Conservation (phyloP, 192 early-diverging fungal species). For the Podila horticola region DNA sequence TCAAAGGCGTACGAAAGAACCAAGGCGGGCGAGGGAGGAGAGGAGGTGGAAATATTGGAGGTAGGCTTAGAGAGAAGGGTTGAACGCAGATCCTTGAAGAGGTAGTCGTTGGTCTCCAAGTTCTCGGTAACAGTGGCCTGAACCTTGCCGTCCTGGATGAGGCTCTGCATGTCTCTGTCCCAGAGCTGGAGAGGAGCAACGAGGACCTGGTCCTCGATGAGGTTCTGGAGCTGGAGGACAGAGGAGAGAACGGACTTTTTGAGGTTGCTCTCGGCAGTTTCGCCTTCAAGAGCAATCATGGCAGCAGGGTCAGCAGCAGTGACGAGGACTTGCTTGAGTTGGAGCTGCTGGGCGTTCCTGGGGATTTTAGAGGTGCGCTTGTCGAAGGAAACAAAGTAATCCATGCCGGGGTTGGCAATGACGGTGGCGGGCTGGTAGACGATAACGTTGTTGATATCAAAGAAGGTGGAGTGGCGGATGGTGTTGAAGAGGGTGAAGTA, state of each 20-base stretch:
- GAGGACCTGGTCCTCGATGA: constrained; percentile 50
- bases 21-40: constrained; percentile 26
- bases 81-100: constrained; percentile 49
- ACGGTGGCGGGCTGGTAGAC: constrained; percentile 58
- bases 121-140: constrained; percentile 47
- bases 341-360: constrained; percentile 56
- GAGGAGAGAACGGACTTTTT: constrained; percentile 55
- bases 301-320: constrained; percentile 22
- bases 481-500: constrained; percentile 83
- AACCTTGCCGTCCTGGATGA: constrained; percentile 35
- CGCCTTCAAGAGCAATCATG: constrained; percentile 16
- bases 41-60: neutral
- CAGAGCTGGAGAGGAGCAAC: constrained; percentile 39
- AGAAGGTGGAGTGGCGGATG: constrained; percentile 72
- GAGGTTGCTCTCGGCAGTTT: constrained; percentile 19
- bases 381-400: constrained; percentile 48
- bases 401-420: constrained; percentile 39
- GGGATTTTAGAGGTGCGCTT: constrained; percentile 56
- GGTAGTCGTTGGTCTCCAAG: constrained; percentile 48
- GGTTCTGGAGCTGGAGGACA: constrained; percentile 54
- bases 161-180: constrained; percentile 38
- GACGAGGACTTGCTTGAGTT: constrained; percentile 71
- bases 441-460: constrained; percentile 51
- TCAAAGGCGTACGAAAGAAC: constrained; percentile 66
- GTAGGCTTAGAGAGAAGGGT: constrained; percentile 11